Conservation (phyloP, 306 rosid species). For the Begonia peltatifolia region DNA sequence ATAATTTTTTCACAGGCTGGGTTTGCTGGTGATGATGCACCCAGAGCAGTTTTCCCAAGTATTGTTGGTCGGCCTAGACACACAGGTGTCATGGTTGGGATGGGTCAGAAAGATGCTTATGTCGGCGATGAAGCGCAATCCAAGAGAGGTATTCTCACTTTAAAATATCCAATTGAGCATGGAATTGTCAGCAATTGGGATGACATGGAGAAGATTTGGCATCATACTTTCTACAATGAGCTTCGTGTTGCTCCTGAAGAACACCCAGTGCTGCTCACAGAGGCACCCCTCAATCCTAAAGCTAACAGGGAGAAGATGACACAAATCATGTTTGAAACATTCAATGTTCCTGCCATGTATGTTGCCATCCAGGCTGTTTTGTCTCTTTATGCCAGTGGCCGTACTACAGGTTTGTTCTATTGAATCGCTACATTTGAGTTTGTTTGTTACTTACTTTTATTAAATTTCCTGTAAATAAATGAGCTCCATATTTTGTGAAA, state of each 20-base stretch:
- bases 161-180: constrained; percentile 93
- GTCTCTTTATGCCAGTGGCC: constrained; percentile 95
- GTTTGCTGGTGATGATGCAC: constrained; percentile 98
- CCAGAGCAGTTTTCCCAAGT: constrained; percentile 94
- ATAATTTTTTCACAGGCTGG: constrained; percentile 39
- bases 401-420: constrained; percentile 65
- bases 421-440: neutral
- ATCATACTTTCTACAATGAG: constrained; percentile 95
- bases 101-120: constrained; percentile 98
- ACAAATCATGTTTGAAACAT: constrained; percentile 95
- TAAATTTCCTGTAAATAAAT: constrained; percentile 1
- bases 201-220: constrained; percentile 99
- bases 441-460: constrained; percentile 1
- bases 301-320: constrained; percentile 99
- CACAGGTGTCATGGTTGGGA: constrained; percentile 98
- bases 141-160: constrained; percentile 92
- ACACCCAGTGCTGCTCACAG: constrained; percentile 95
- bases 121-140: constrained; percentile 98
- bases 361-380: constrained; percentile 96
- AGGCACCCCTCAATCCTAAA: constrained; percentile 96
- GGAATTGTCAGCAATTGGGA: constrained; percentile 99
- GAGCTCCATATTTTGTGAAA: constrained; percentile 8
- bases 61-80: constrained; percentile 95
- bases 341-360: constrained; percentile 96
- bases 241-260: constrained; percentile 98